Percentiles rank a stretch among this genome's conserved stretches.
These are phyloP conservation scores for Amylostereum areolatum DNA, from an alignment of 1,284 basidiomycete genomes.

Conservation along the genomic window DNA sequence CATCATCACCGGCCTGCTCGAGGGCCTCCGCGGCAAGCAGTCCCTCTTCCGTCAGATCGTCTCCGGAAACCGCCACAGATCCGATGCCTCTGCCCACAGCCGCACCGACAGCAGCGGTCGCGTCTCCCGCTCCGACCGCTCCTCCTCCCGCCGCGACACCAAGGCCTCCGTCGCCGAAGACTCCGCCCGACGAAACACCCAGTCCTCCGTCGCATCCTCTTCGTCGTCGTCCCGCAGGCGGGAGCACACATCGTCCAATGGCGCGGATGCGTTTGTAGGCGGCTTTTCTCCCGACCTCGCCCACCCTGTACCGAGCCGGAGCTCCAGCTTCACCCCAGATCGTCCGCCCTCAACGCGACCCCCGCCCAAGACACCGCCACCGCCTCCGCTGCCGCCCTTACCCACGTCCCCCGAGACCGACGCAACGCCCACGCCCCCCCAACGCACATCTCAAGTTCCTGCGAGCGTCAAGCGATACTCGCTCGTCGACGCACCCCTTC, in stretches of 20 bases:
- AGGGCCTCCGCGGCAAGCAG: conserved; percentile 91
- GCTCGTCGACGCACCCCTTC: conserved; percentile 59
- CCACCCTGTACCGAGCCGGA: conserved; percentile 9
- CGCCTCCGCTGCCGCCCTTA: conserved; percentile 7
- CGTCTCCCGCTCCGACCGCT: conserved; percentile 37
- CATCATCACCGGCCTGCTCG: conserved; percentile 90
- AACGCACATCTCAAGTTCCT: conserved; percentile 35
- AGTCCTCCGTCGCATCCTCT: conserved; percentile 13
- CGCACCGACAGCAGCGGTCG: conserved; percentile 40
- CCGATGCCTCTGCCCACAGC: conserved; percentile 41
- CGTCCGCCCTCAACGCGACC: conserved; percentile 9
- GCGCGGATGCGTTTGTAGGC: conserved; percentile 41
- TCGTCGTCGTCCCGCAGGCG: conserved; percentile 18
- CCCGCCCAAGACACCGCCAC: conserved; percentile 8
- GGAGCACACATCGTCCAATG: conserved; percentile 23
- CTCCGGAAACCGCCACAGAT: conserved; percentile 50
- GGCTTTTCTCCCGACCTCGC: conserved; percentile 34
- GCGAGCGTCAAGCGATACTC: conserved; percentile 70
- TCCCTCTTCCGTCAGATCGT: conserved; percentile 68
- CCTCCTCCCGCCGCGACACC: conserved; percentile 17
- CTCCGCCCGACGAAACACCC: conserved; percentile 14
- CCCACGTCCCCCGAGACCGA: conserved; percentile 16
- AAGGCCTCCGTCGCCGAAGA: conserved; percentile 8
- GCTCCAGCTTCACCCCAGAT: neutral
- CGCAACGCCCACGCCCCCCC: conserved; percentile 25